These are phyloP conservation scores for Cucurbita argyrosperma DNA, from an alignment of 306 rosid species.

Conservation along the genomic window DNA sequence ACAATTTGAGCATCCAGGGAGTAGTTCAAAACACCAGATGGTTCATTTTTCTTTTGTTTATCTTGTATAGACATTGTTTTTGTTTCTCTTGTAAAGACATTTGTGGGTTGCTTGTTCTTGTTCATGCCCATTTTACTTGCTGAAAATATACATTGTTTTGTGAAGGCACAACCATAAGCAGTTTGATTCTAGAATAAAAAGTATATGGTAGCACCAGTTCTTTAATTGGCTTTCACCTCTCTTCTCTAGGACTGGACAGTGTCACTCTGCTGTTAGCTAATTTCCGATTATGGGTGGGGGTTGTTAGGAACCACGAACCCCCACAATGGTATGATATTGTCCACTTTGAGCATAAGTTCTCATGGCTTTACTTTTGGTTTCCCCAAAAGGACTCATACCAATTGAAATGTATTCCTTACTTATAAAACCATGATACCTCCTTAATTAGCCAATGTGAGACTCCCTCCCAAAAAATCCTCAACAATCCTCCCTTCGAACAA, in stretches of 20 bases:
- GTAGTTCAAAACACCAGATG: neutral
- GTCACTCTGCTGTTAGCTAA: neutral
- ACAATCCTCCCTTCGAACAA: too few relatives aligned
- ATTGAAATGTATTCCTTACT: too few relatives aligned
- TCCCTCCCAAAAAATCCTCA: too few relatives aligned
- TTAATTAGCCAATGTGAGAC: too few relatives aligned
- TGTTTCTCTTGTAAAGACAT: neutral
- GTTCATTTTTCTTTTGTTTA: neutral
- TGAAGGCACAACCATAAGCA: neutral
- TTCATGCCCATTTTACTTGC: neutral
- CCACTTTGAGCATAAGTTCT: too few relatives aligned
- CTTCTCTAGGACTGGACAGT: neutral
- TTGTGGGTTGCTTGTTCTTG: neutral
- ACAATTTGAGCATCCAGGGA: neutral
- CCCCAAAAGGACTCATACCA: too few relatives aligned
- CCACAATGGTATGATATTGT: too few relatives aligned
- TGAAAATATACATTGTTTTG: neutral
- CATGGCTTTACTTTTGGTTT: too few relatives aligned
- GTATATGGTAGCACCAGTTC: neutral
- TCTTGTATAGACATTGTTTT: neutral
- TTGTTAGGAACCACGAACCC: too few relatives aligned
- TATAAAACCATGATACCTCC: too few relatives aligned
- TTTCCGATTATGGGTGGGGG: neutral
- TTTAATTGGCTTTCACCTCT: neutral
- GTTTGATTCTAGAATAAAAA: neutral